Evolutionary conservation across 1,139 yeast genomes (phyloP).

Genomic region (Ashbya aceris): DNA sequence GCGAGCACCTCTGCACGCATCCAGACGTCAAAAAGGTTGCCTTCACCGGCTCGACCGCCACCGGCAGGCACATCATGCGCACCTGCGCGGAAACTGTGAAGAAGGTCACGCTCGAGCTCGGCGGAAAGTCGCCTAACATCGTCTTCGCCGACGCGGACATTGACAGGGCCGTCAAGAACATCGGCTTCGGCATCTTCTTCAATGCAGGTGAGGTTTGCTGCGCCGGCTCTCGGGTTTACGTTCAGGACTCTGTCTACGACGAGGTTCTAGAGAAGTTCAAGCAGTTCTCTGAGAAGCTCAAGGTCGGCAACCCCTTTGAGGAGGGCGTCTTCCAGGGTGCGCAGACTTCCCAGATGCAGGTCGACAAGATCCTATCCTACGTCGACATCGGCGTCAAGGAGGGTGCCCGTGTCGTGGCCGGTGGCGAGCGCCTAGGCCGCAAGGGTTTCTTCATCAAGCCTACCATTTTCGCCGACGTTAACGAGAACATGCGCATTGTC

Average conservation of each 20-base stretch:
- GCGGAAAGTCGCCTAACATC: constrained; percentile 84
- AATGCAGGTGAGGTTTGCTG: constrained; percentile 67
- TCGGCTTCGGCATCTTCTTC: constrained; percentile 43
- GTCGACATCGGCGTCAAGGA: constrained; percentile 49
- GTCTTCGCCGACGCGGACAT: constrained; percentile 50
- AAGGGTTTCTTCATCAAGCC: constrained; percentile 73
- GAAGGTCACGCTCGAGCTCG: constrained; percentile 69
- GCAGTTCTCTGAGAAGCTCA: constrained; percentile 57
- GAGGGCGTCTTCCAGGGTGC: constrained; percentile 56
- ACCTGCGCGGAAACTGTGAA: constrained; percentile 45
- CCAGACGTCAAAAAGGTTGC: constrained; percentile 65
- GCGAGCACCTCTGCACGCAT: constrained; percentile 51
- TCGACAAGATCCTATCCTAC: constrained; percentile 49
- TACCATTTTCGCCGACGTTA: constrained; percentile 67
- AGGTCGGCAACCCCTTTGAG: constrained; percentile 69
- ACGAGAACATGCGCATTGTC: constrained; percentile 55
- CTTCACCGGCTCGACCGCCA: constrained; percentile 63
- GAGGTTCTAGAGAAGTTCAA: constrained; percentile 43
- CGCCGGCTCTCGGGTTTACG: constrained; percentile 59
- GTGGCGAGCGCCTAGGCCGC: constrained; percentile 48
- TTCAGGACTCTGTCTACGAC: constrained; percentile 55
- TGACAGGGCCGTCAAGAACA: constrained; percentile 40
- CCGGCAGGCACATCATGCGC: constrained; percentile 48
- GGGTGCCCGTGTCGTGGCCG: constrained; percentile 52
- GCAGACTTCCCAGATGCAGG: constrained; percentile 50